Percentiles rank a stretch among this genome's conserved stretches.
Evolutionary conservation across 2,329 filamentous ascomycete genomes (phyloP).

Genomic region (Metarhizium guizhouense): DNA sequence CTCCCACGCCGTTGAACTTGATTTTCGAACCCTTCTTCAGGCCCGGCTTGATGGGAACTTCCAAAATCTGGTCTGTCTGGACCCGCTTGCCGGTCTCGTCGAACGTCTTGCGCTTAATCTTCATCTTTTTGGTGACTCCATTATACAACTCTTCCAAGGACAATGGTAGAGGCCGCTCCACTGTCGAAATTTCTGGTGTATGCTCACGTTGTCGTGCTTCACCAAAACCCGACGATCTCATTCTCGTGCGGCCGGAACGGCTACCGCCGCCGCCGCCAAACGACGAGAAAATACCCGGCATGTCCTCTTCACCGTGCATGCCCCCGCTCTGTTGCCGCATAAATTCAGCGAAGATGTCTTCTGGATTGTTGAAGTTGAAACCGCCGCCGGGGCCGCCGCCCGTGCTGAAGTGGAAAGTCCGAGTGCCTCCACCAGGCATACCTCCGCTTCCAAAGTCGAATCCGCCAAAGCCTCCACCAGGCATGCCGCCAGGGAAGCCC

Average conservation of each 20-base stretch:
- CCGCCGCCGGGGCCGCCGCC: conserved; percentile 42
- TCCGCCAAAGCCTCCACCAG: conserved; percentile 40
- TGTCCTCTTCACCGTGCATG: conserved; percentile 32
- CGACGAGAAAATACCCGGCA: conserved; percentile 44
- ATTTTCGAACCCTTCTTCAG: conserved; percentile 97
- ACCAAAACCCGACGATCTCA: conserved; percentile 32
- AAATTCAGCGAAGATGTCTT: conserved; percentile 81
- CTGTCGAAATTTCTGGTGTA: conserved; percentile 81
- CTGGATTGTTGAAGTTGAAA: conserved; percentile 78
- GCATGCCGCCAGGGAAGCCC: conserved; percentile 50
- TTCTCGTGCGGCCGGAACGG: conserved; percentile 30
- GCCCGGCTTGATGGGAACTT: conserved; percentile 92
- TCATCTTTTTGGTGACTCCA: conserved; percentile 91
- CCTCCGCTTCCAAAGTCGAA: conserved; percentile 44
- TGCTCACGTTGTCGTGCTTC: conserved; percentile 20
- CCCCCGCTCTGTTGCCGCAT: conserved; percentile 44
- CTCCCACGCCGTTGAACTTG: conserved; percentile 95
- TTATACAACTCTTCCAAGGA: conserved; percentile 82
- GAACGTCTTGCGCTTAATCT: conserved; percentile 94
- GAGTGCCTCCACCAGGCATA: conserved; percentile 32
- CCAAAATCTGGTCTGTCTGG: conserved; percentile 80
- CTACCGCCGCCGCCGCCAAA: conserved; percentile 32
- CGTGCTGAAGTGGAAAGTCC: conserved; percentile 58
- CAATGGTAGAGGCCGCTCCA: conserved; percentile 75
- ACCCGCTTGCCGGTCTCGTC: conserved; percentile 78